These are phyloP conservation scores for Croton setiger DNA, from an alignment of 441 rosid species.

Conservation along the genomic window DNA sequence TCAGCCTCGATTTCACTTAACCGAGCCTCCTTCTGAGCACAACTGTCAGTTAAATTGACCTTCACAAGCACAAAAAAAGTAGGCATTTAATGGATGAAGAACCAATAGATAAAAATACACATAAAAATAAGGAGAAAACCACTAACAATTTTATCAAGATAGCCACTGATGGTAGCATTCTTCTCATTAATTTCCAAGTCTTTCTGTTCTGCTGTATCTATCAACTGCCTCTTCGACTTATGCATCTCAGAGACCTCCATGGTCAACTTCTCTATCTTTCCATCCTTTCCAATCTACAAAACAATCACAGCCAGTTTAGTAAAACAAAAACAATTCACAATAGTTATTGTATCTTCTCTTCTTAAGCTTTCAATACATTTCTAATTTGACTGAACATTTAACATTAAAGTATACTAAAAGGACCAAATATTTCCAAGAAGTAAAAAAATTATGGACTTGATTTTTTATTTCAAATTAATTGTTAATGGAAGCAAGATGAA, in stretches of 20 bases:
- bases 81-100: background rate
- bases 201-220: constrained; percentile 78
- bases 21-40: constrained; percentile 69
- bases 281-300: constrained; percentile 75
- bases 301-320: background rate
- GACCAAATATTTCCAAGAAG: background rate
- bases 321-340: background rate
- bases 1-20: constrained; percentile 64
- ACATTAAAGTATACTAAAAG: too few species aligned
- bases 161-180: constrained; percentile 60
- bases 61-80: constrained; percentile 21
- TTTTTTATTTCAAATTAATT: too few species aligned
- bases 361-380: background rate
- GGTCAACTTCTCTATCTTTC: constrained; percentile 68
- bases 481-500: too few species aligned
- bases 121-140: background rate
- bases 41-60: constrained; percentile 63
- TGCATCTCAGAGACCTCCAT: constrained; percentile 67
- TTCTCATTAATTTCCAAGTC: constrained; percentile 79
- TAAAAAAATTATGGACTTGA: background rate
- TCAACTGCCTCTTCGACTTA: constrained; percentile 84
- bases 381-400: background rate
- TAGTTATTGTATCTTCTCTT: background rate
- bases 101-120: background rate
- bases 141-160: constrained; percentile 81